Evolutionary conservation across 371 early-diverging fungal species (phyloP).

Genomic region (Mortierella polycephala): DNA sequence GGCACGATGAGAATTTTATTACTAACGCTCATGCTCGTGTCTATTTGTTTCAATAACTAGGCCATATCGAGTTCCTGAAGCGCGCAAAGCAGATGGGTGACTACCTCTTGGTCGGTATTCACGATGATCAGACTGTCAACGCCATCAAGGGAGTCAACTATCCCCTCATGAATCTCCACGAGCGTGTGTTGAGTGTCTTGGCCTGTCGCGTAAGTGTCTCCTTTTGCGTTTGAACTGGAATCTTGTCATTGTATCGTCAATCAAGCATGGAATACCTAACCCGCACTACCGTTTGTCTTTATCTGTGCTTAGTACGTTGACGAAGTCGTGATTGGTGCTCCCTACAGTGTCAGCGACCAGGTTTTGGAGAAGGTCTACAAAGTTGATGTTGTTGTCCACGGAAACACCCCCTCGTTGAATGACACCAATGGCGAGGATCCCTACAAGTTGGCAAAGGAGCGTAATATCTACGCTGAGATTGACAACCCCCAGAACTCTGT

Average conservation of each 20-base stretch:
- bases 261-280: too few species aligned
- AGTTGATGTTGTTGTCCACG: constrained; percentile 83
- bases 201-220: constrained; percentile 78
- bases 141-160: constrained; percentile 87
- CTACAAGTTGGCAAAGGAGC: constrained; percentile 81
- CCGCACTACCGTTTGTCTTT: too few species aligned
- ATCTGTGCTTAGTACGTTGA: constrained; percentile 76
- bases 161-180: constrained; percentile 95
- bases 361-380: constrained; percentile 85
- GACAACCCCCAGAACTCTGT: constrained; percentile 78
- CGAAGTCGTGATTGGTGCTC: constrained; percentile 93
- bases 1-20: background rate
- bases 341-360: constrained; percentile 85
- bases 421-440: constrained; percentile 85
- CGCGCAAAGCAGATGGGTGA: constrained; percentile 88
- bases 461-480: constrained; percentile 80
- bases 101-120: constrained; percentile 94
- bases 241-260: too few species aligned
- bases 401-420: constrained; percentile 69
- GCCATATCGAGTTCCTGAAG: constrained; percentile 94
- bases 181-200: constrained; percentile 89
- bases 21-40: too few species aligned
- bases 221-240: background rate
- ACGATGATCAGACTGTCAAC: constrained; percentile 92
- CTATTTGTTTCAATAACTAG: constrained; percentile 47